Base-by-base conservation (phyloP, 257 asterid species). In the Ophiorrhiza pumila region DNA sequence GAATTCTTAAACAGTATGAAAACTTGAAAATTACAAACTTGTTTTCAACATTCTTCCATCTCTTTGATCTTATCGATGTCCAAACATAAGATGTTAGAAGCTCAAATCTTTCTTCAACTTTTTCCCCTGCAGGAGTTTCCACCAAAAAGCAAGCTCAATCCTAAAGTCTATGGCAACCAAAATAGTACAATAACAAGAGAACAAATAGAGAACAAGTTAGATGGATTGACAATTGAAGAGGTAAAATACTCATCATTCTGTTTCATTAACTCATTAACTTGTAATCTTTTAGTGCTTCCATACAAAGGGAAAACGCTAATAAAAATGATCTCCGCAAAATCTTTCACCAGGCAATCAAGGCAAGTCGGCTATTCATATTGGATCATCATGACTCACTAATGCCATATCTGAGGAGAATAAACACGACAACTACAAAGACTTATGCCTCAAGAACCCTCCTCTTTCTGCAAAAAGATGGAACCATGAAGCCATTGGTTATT, bases 361-460 rank as follows among this genome's bases (percentile, higher is more conserved):
- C 37, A 31, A 80, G 82, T 32, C 78, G 78, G 80, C 49, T 88
- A 71, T 90, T 78, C 86, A 85, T 88, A 73, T 67, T 90, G 82
- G 86, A 90, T 77, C 88, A 88, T 76, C 95, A 85, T 13, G 96
- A 90, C 73, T 55, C 64, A 69, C 34, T 87, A 60, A 87, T 88
- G 91, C 91, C 95, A 2, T 87, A 85, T 62, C 80, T 87, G 76
- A 82, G 87, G 74, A 76, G 82, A 81, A 86, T 91, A 76, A 89
- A 91, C 77, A 15, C 77, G 11, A 87, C 88, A 7, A 52, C 83
- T 31, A 72, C 85, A 39, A 87, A 87, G 79, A 81, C 83, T 17
- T 91, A 91, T 69, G 97, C 93, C 69, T 80, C 96, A 42, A 76
- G 91, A 80, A 91, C 97, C 22, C 65, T 90, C 37, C 87, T 91